A percentile compares a stretch with the other conserved stretches of the same genome.
Evolutionary conservation across 768 basidiomycete genomes (phyloP).

Genomic region (Leccinum incarnatum): DNA sequence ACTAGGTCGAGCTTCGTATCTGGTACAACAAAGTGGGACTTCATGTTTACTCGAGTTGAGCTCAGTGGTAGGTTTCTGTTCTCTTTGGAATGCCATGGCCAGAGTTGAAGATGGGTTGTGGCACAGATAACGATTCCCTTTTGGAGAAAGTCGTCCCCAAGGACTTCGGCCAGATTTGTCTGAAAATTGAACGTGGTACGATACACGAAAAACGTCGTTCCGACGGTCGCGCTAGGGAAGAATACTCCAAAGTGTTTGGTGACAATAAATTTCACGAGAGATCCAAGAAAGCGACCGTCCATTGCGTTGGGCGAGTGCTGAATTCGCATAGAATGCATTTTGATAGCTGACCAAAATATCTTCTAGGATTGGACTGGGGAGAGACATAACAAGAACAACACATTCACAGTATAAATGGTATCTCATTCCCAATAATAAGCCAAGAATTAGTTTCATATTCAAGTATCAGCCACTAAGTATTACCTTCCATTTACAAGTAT

Average conservation of each 20-base stretch:
- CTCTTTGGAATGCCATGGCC: neutral
- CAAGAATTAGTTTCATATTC: constrained; percentile 17
- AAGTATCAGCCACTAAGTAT: constrained; percentile 18
- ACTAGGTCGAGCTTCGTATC: neutral
- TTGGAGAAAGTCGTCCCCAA: constrained; percentile 4
- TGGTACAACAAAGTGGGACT: neutral
- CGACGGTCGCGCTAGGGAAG: no score
- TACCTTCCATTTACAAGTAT: neutral
- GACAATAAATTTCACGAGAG: constrained; percentile 19
- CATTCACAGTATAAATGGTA: rapidly evolving
- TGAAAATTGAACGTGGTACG: constrained; percentile 6
- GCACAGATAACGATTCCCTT: constrained; percentile 22
- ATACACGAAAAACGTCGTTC: neutral
- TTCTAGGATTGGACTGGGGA: constrained; percentile 14
- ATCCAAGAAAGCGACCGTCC: constrained; percentile 21
- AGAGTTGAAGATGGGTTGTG: neutral
- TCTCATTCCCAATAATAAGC: constrained; percentile 5
- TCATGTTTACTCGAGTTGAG: neutral
- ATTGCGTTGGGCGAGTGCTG: constrained; percentile 17
- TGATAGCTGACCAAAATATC: neutral
- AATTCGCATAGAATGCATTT: neutral
- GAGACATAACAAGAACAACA: rapidly evolving
- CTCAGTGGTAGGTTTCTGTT: neutral
- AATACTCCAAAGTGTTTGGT: no score
- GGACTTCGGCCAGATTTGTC: constrained; percentile 15